Conservation (phyloP, 2,329 filamentous ascomycete genomes). For the Alternaria triticimaculans region DNA sequence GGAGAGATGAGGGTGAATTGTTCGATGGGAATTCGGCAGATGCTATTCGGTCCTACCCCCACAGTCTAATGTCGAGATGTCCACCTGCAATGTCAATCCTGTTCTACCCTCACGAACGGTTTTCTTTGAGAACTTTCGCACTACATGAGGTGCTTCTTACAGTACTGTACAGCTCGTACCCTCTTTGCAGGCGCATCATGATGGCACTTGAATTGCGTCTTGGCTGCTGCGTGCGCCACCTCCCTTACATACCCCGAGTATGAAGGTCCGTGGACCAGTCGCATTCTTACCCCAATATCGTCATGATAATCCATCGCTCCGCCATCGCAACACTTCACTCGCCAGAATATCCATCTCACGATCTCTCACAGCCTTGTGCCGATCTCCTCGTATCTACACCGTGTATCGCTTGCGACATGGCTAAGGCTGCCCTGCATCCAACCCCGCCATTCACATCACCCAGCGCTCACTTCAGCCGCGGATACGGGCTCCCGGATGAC, state of each 20-base stretch:
- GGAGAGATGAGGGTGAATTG: not conserved
- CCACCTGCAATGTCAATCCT: not conserved
- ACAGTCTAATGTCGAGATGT: not conserved
- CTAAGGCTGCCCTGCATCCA: slow-evolving; percentile 10
- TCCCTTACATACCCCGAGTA: not conserved
- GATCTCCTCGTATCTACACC: slow-evolving; percentile 3
- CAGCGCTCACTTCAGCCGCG: not conserved
- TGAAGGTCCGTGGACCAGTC: not conserved
- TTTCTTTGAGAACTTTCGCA: not conserved
- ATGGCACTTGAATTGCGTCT: not conserved
- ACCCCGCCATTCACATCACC: slow-evolving; percentile 7
- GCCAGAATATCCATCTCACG: not conserved
- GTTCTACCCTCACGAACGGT: not conserved
- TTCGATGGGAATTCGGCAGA: not conserved
- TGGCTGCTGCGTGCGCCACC: not conserved
- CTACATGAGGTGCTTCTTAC: not conserved
- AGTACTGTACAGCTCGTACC: not conserved
- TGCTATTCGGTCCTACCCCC: not conserved
- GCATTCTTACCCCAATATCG: not conserved
- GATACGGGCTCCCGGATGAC: slow-evolving; percentile 6
- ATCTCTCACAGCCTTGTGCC: slow-evolving; percentile 9
- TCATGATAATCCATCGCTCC: not conserved
- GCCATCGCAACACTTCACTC: not conserved
- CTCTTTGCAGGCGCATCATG: not conserved
- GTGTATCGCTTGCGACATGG: not conserved